Base-by-base conservation (phyloP, 306 rosid species). In the Gastrolobium bilobum region DNA sequence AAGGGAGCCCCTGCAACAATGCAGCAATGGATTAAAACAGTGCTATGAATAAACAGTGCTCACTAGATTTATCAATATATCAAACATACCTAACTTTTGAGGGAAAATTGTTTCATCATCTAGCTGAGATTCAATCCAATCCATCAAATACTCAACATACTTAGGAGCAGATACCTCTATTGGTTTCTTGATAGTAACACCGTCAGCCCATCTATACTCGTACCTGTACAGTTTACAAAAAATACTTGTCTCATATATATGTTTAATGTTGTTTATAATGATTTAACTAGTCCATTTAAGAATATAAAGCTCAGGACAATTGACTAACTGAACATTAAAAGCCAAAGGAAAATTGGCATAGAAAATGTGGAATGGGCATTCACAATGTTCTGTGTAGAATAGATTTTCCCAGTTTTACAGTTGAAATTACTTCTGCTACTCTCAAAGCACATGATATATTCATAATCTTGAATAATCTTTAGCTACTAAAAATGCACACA, bases 121-220 rank as follows among this genome's bases (percentile, higher is more conserved):
- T 5, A 93, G 88, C 78, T 88, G 97, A 79, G 85, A 84, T 84
- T 93, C 97, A 68, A 93, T 90, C 98, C 98, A 93, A 65, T 93
- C 93, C 97, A 93, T 91, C 85, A 93, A 82, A 44, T 84, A 88
- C 78, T 93, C 98, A 2, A 93, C 98, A 73, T 93, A 93, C 66
- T 88, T 93, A 14, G 97, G 97, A 81, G 98, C 98, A 65, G 98
- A 93, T 43, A 93, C 97, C 87, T 93, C 97, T 54, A 93, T 90
- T 35, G 98, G 98, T 78, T 86, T 88, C 81, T 87, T 93, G 31
- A 93, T 88, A 11, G 81, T 84, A 63, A 91, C 89, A 15, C 98
- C 98, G 71, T 93, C 98, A 33, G 98, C 98, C 98, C 97, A 93
- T 80, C 94, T 82, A 53, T 93, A 93, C 88, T 89, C 93, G 4